Percentiles rank a stretch among this genome's conserved stretches.
phyloP scores from a whole-genome alignment of 768 basidiomycete species.

The Asterophora lycoperdoides region DNA sequence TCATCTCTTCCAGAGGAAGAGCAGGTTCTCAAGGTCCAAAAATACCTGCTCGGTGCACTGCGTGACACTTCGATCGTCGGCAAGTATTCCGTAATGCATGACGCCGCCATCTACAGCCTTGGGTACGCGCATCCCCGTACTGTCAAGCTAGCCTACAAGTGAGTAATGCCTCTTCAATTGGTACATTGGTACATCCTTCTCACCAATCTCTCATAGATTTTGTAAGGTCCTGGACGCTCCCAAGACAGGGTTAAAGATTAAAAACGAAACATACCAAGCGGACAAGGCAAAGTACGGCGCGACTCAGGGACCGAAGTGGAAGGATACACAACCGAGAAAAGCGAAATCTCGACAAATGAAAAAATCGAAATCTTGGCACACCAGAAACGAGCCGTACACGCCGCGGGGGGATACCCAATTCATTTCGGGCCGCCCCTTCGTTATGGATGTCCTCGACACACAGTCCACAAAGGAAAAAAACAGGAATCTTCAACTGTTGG shows the following conservation, averaged over 20 bases:
- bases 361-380: not conserved
- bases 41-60: slow-evolving; percentile 47
- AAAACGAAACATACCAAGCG: slow-evolving; percentile 22
- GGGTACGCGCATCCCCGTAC: slow-evolving; percentile 52
- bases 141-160: slow-evolving; percentile 49
- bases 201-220: slow-evolving; percentile 28
- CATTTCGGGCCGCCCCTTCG: slow-evolving; percentile 19
- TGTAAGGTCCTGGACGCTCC: slow-evolving; percentile 54
- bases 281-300: slow-evolving; percentile 25
- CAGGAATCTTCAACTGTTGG: slow-evolving; percentile 14
- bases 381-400: slow-evolving; percentile 11
- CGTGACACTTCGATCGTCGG: slow-evolving; percentile 45
- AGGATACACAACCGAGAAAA: slow-evolving; percentile 7
- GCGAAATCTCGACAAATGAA: too few relatives aligned
- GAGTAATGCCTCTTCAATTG: slow-evolving; percentile 12
- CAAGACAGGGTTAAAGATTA: slow-evolving; percentile 54
- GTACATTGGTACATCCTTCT: not conserved
- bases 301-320: slow-evolving; percentile 20
- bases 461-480: slow-evolving; percentile 14
- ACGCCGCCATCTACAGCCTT: slow-evolving; percentile 44
- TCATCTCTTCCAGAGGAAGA: slow-evolving; percentile 15
- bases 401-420: slow-evolving; percentile 9
- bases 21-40: slow-evolving; percentile 39
- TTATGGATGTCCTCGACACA: slow-evolving; percentile 26
- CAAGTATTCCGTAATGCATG: slow-evolving; percentile 53